Evolutionary conservation across 1,284 basidiomycete species (phyloP), one percentile per base, ranked within the genome.

Genomic region (Ustilago nuda): DNA sequence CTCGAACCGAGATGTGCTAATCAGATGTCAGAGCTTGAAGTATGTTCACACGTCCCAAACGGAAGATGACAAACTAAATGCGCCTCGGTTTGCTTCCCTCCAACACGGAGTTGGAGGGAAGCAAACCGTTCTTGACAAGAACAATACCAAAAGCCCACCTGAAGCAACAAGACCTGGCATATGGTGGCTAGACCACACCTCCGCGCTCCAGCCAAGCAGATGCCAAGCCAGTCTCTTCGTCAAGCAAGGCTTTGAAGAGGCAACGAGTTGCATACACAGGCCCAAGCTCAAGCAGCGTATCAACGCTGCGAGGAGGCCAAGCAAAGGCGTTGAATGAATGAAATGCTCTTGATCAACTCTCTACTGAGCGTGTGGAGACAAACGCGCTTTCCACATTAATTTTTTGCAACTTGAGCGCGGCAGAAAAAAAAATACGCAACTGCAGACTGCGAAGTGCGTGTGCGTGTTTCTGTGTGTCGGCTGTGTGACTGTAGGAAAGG

Each of bases 361-460:
- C 54, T 15, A 55, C 35, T 30, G 8, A 53, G 39, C 50, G 58
- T 60, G 58, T 60, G 50, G 59, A 61, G 59, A 39, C 32, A 23
- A 53, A 56, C 59, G 59, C 59, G 51, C 17, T 45, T 54, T 33
- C n/a, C 3, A 19, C 17, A 50, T 30, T 45, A 27, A n/a, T 41
- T 61, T 61, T 54, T 41, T 27, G 50, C n/a, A 45, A 37, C 32
- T n/a, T 9, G 39, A 61, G 52, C 59, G 59, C 59, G 30, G 50
- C 51, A 61, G 41, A 52, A 61, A 61, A 61, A 61, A 36, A 19
- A 19, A 1, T 23, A 27, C 5, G 32, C 32, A 43, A 36, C 13
- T 17, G 36, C 30, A 23, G 55, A 43, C 13, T 39, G 56, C 41
- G 39, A 37, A 37, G 37, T 56, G 33, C 32, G 33, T 39, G 36